Base-by-base conservation (phyloP, 345 rosid species). In the Lepidium aucheri region DNA sequence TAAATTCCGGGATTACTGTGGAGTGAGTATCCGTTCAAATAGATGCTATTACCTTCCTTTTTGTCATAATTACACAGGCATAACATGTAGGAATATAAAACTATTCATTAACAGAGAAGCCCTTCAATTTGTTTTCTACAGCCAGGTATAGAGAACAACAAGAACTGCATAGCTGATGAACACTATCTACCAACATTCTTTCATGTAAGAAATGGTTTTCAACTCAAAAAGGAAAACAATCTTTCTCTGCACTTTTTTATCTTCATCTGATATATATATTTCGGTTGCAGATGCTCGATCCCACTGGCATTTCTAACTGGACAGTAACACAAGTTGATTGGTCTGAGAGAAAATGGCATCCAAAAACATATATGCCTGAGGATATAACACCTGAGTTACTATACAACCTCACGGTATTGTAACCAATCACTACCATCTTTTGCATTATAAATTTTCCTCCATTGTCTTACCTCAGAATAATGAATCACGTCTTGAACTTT, bases 321-420 rank as follows among this genome's bases (percentile, higher is more conserved):
- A 84, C 96, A 0, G 91, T 85, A 51, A 95, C 99, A 46, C 87
- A 91, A 61, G 99, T 95, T 60, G 99, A 95, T 77, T 95, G 99
- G 99, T 95, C 98, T 9, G 99, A 95, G 77, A 83, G 90, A 74
- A 85, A 91, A 63, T 95, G 98, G 99, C 98, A 95, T 78, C 98
- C 99, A 12, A 95, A 87, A 76, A 85, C 92, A 7, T 95, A 83
- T 68, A 84, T 77, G 81, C 79, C 86, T 50, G 77, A 71, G 12
- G 99, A 95, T 74, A 63, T 89, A 45, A 81, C 82, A 5, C 80
- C 69, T 3, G 89, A 81, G 40, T 90, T 89, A 63, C 57, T 95
- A 53, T 79, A 62, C 78, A 95, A 91, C 74, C 82, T 95, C 34
- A 87, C 94, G 89, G 99, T 95, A 88, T 45, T 12, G 35, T 20